phyloP scores from a whole-genome alignment of 208 protist genomes.

The Trypanosoma mega region DNA sequence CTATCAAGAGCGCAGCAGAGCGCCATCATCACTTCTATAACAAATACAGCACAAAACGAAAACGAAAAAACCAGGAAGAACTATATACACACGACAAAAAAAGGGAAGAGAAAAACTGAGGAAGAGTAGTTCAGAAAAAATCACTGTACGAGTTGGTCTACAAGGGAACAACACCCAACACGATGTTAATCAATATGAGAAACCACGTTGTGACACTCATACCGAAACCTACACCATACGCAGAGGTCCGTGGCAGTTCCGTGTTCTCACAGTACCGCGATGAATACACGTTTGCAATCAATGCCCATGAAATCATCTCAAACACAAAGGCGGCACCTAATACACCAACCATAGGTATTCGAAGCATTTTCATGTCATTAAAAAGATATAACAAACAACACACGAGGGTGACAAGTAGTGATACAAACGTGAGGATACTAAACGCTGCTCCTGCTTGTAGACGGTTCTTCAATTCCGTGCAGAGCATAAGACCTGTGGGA shows the following conservation, averaged over 20 bases:
- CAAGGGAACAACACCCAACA: conserved; percentile 1
- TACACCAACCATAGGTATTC: conserved; percentile 23
- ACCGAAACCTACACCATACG: conserved; percentile 70
- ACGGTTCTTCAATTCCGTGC: conserved; percentile 21
- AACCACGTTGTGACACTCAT: conserved; percentile 56
- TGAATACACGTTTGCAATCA: conserved; percentile 40
- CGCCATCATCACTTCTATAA: no score
- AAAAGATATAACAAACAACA: conserved; percentile 29
- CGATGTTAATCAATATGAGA: conserved; percentile 14
- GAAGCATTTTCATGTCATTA: neutral
- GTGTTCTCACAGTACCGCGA: conserved; percentile 23
- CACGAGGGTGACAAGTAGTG: conserved; percentile 29
- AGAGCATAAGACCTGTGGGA: conserved; percentile 36
- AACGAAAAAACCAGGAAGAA: no score
- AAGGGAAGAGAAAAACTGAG: no score
- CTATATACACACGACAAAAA: no score
- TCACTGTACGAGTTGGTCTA: neutral
- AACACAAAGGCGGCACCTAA: conserved; percentile 29
- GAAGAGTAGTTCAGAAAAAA: no score
- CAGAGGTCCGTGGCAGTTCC: neutral
- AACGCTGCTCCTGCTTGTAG: conserved; percentile 65
- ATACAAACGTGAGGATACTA: conserved; percentile 47
- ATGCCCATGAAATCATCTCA: conserved; percentile 54
- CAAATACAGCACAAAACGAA: no score
- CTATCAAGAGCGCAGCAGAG: no score